These are phyloP conservation scores for Plasmodium vivax DNA, from an alignment of 169 alveolate species.

Conservation along the genomic window DNA sequence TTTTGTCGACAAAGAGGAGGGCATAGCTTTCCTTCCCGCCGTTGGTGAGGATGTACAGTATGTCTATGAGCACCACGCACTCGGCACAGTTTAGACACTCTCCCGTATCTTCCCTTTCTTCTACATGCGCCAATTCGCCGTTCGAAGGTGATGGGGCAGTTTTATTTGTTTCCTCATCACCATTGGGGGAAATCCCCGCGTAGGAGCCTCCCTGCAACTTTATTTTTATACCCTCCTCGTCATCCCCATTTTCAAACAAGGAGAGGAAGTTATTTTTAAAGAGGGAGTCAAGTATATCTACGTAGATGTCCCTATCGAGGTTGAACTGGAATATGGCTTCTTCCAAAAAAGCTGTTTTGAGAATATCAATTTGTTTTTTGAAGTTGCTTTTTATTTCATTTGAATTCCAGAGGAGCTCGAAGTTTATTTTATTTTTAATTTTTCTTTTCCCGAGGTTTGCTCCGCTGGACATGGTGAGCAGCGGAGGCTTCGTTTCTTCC, in stretches of 20 bases:
- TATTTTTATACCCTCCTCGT: conserved; percentile 7
- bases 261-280: conserved; percentile 36
- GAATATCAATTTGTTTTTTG: conserved; percentile 56
- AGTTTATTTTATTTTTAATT: conserved; percentile 73
- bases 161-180: not conserved
- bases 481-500: conserved; percentile 13
- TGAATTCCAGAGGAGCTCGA: conserved; percentile 73
- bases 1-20: conserved; percentile 61
- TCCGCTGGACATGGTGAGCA: not conserved
- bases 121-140: not conserved
- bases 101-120: not conserved
- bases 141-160: not conserved
- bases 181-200: not conserved
- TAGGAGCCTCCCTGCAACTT: not conserved
- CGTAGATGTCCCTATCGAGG: conserved; percentile 64
- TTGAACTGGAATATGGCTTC: conserved; percentile 52
- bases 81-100: not conserved
- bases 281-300: conserved; percentile 58
- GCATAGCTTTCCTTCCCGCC: conserved; percentile 48
- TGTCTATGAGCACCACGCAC: conserved; percentile 41
- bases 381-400: conserved; percentile 35
- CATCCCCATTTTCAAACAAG: conserved; percentile 27
- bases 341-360: conserved; percentile 73
- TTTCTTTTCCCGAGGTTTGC: not conserved
- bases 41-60: conserved; percentile 52